A percentile compares a stretch with the other conserved stretches of the same genome.
phyloP scores from a whole-genome alignment of 352 stramenopile species.

The Phytophthora uliginosa region DNA sequence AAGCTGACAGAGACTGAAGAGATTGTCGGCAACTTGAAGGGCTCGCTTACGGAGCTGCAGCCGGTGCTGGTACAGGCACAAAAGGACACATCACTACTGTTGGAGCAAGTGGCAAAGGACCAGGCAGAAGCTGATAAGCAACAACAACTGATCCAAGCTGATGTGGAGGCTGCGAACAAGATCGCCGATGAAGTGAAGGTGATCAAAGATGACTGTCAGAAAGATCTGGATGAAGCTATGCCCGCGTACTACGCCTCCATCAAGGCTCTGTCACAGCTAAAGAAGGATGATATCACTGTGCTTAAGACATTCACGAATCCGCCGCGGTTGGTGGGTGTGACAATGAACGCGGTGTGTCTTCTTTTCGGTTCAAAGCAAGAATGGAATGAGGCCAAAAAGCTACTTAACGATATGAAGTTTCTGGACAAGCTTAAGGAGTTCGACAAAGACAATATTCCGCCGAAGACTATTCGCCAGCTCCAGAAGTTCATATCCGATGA shows the following conservation, averaged over 20 bases:
- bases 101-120: constrained; percentile 92
- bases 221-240: constrained; percentile 94
- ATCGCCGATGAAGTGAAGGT: constrained; percentile 93
- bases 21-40: constrained; percentile 94
- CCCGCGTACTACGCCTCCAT: constrained; percentile 94
- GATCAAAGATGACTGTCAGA: constrained; percentile 96
- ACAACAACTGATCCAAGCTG: constrained; percentile 92
- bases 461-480: constrained; percentile 91
- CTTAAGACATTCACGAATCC: constrained; percentile 95
- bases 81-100: constrained; percentile 86
- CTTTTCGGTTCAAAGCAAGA: constrained; percentile 91
- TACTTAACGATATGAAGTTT: constrained; percentile 95
- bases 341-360: constrained; percentile 94
- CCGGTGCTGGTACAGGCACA: constrained; percentile 92
- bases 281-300: constrained; percentile 95
- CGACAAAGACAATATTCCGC: constrained; percentile 91
- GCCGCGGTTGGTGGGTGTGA: constrained; percentile 89
- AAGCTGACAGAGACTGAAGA: constrained; percentile 96
- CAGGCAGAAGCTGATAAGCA: constrained; percentile 94
- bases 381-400: constrained; percentile 94
- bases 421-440: constrained; percentile 90
- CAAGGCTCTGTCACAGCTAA: constrained; percentile 91
- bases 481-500: constrained; percentile 92
- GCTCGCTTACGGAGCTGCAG: constrained; percentile 92
- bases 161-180: constrained; percentile 92